Percentiles rank a stretch among this genome's conserved stretches.
phyloP scores from a whole-genome alignment of 176 grass and related monocot species.

The Panicum miliaceum region DNA sequence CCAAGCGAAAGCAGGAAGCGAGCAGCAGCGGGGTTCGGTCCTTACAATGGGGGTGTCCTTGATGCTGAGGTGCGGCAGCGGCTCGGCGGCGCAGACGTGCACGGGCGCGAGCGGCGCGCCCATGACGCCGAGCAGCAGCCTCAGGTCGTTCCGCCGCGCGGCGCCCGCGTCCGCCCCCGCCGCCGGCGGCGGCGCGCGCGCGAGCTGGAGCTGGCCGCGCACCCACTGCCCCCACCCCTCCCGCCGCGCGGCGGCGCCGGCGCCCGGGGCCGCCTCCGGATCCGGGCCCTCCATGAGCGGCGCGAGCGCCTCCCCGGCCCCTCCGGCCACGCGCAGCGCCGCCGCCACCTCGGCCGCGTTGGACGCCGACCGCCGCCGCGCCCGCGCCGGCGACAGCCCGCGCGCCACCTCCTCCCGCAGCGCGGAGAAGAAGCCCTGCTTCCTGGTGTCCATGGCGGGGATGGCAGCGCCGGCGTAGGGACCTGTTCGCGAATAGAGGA shows the following conservation, averaged over 20 bases:
- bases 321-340: slow-evolving; percentile 17
- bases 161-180: background rate
- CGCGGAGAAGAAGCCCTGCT: slow-evolving; percentile 83
- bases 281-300: slow-evolving; percentile 85
- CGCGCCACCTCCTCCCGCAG: slow-evolving; percentile 70
- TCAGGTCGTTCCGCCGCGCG: slow-evolving; percentile 61
- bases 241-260: slow-evolving; percentile 27
- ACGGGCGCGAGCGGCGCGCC: slow-evolving; percentile 77
- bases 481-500: slow-evolving; percentile 24
- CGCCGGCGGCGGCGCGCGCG: slow-evolving; percentile 40
- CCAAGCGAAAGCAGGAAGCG: background rate
- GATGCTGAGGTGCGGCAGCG: slow-evolving; percentile 84
- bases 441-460: slow-evolving; percentile 65
- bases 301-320: slow-evolving; percentile 61
- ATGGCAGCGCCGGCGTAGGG: background rate
- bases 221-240: slow-evolving; percentile 75
- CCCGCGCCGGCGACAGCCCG: slow-evolving; percentile 63
- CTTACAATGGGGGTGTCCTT: slow-evolving; percentile 94
- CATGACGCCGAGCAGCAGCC: slow-evolving; percentile 84
- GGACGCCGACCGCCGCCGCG: slow-evolving; percentile 47
- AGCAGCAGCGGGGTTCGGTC: background rate
- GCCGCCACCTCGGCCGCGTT: slow-evolving; percentile 43
- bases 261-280: slow-evolving; percentile 43
- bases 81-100: slow-evolving; percentile 76
- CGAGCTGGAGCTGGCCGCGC: slow-evolving; percentile 67